Base-by-base conservation (phyloP, 352 stramenopile species). In the Phytophthora ohioensis region DNA sequence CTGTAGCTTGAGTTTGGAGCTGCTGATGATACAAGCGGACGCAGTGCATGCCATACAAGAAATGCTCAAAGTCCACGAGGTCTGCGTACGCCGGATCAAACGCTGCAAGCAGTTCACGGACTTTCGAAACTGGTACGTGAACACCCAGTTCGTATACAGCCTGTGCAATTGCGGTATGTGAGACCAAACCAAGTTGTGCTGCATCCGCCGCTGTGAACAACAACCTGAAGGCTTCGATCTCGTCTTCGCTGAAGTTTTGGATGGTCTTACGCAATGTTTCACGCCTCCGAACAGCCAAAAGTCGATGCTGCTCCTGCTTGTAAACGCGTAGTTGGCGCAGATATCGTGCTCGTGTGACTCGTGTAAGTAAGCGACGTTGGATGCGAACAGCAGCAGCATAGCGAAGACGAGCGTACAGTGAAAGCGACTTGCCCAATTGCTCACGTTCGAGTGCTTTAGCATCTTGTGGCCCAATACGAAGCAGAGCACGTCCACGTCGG, bases 11-110 rank as follows among this genome's bases (percentile, higher is more conserved):
- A 2, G 54, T 55, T 38, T 94, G 80, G 45, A 88, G 76, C 4
- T 85, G 67, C 42, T 94, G 87, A 47, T 94, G 87, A 45, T 91
- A 70, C 34, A 80, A 46, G 2, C 87, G 84, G 27, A 90, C 84
- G 56, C 85, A 90, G 64, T 92, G 84, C 87, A 94, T 94, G 60
- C 82, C 87, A 52, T 91, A 94, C 8, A 94, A 45, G 65, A 92
- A 94, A 61, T 94, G 85, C 48, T 94, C 87, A 53, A 92, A 88
- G 70, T 94, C 87, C 8, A 94, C 85, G 1, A 94, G 79, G 30
- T 94, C 87, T 8, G 81, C 83, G 51, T 91, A 94, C 21, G 84
- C 87, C 1, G 84, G 83, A 34, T 94, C 87, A 7, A 92, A 76
- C 0, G 75, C 79, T 32, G 73, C 12, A 1, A 94, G 68, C 56